Base-by-base conservation (phyloP, 2,329 filamentous ascomycete species). In the Cercospora janseana region DNA sequence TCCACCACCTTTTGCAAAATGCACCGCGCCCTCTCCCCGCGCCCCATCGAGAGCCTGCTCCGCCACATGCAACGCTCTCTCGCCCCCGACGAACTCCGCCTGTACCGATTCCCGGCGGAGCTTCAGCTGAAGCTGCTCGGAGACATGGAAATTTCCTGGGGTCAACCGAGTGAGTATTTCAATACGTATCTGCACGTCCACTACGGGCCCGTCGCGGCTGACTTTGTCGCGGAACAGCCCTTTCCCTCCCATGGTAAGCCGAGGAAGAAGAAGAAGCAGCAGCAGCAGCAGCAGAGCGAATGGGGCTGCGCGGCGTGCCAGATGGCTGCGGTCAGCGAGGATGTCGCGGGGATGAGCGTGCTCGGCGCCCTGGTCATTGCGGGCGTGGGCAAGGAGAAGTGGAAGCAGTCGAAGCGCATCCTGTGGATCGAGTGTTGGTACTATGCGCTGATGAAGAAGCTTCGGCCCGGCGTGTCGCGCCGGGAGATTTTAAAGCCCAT, bases 351-450 rank as follows among this genome's bases (percentile, higher is more conserved):
- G 8, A 38, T 60, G 7, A 52, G 56, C 4, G 57, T 56, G 0
- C 35, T 63, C 7, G 62, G 60, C 2, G 60, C 49, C 8, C 24
- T 61, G 24, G 52, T 57, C n/a, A 50, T 63, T n/a, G 59, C 59
- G 2, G 38, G 55, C 3, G 49, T 64, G 23, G 37, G 47, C 26
- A 48, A 56, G 20, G 50, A 49, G 26, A 46, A 60, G 32, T 63
- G 61, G 61, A 52, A 52, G 46, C 49, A 45, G 31, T 63, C 60
- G 40, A 61, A 59, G 37, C 46, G 63, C n/a, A 52, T 63, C 3
- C 15, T 32, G 24, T 63, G 51, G 40, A 59, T 60, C 31, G 52
- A 59, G 26, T 41, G 51, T 24, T 60, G 54, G 56, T 28, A n/a
- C n/a, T n/a, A 57, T 27, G 45, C 43, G 15, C 48, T 46, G 3